A percentile compares a stretch with the other conserved stretches of the same genome.
These are phyloP conservation scores for Globisporangium echinulatum DNA, from an alignment of 352 stramenopile genomes.

Conservation along the genomic window DNA sequence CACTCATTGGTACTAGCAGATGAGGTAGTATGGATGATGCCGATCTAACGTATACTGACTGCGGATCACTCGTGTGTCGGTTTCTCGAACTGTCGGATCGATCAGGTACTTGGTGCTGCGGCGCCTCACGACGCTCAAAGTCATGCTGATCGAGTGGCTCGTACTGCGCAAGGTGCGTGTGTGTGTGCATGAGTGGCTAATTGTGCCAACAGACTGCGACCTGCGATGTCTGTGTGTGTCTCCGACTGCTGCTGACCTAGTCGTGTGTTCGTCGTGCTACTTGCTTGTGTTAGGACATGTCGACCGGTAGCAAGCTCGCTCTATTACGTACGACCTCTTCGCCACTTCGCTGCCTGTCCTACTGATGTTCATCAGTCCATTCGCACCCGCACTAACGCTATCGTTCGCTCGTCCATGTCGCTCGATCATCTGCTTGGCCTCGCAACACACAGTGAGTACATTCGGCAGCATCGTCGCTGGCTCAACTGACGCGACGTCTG, in stretches of 20 bases:
- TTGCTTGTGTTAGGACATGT: constrained; percentile 27
- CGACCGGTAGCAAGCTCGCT: constrained; percentile 43
- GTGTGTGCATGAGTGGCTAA: neutral
- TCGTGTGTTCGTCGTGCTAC: too few species aligned
- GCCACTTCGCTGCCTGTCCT: neutral
- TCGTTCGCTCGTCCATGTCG: neutral
- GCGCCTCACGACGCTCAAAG: constrained; percentile 63
- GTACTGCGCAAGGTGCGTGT: constrained; percentile 45
- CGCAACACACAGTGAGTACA: constrained; percentile 37
- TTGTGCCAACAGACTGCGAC: neutral
- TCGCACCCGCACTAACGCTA: too few species aligned
- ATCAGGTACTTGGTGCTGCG: constrained; percentile 55
- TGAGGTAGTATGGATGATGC: too few species aligned
- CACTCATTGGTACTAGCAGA: too few species aligned
- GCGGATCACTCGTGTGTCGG: too few species aligned
- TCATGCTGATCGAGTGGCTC: constrained; percentile 75
- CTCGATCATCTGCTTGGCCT: neutral
- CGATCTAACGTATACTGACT: too few species aligned
- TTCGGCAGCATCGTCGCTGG: constrained; percentile 39
- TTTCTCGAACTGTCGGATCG: neutral
- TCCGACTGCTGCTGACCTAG: neutral
- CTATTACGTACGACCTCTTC: constrained; percentile 35
- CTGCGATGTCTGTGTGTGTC: neutral
- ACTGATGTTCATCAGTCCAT: too few species aligned
- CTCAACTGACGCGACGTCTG: constrained; percentile 40